Evolutionary conservation across 306 rosid species (phyloP).

Genomic region (Gillenia trifoliata): DNA sequence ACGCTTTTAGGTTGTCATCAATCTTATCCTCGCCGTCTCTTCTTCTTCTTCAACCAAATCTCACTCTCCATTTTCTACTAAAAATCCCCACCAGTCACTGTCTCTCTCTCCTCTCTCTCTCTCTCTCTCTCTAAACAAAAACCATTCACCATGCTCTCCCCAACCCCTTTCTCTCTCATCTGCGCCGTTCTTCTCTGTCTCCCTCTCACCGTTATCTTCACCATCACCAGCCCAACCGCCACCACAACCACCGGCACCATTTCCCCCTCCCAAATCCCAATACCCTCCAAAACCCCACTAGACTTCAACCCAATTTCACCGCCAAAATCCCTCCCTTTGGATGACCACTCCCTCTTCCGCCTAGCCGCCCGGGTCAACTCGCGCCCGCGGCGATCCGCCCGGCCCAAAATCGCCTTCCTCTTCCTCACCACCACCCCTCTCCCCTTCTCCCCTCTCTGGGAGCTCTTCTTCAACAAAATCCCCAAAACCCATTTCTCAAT

Average conservation of each 20-base stretch:
- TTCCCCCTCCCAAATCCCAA: not conserved
- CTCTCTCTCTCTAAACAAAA: not conserved
- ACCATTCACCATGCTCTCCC: constrained; percentile 38
- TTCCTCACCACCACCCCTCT: constrained; percentile 57
- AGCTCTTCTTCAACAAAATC: constrained; percentile 39
- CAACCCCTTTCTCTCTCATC: constrained; percentile 43
- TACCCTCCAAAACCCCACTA: not conserved
- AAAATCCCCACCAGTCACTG: constrained; percentile 4
- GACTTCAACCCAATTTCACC: not conserved
- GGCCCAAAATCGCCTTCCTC: constrained; percentile 51
- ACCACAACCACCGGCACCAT: not conserved
- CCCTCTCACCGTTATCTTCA: constrained; percentile 53
- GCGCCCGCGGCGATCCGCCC: constrained; percentile 9
- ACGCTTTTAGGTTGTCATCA: not conserved
- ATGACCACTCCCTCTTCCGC: constrained; percentile 32
- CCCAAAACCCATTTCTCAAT: constrained; percentile 34
- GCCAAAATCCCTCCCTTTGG: not conserved
- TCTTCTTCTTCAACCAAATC: constrained; percentile 1
- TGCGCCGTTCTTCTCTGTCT: constrained; percentile 55
- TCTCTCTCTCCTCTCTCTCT: not conserved
- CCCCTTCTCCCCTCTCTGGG: constrained; percentile 68
- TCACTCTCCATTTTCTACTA: constrained; percentile 3
- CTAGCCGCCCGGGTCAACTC: constrained; percentile 34
- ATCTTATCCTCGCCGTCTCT: constrained; percentile 13
- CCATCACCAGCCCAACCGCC: constrained; percentile 34